Evolutionary conservation across 2,329 filamentous ascomycete species (phyloP).

Genomic region (Paraphaeosphaeria minitans): DNA sequence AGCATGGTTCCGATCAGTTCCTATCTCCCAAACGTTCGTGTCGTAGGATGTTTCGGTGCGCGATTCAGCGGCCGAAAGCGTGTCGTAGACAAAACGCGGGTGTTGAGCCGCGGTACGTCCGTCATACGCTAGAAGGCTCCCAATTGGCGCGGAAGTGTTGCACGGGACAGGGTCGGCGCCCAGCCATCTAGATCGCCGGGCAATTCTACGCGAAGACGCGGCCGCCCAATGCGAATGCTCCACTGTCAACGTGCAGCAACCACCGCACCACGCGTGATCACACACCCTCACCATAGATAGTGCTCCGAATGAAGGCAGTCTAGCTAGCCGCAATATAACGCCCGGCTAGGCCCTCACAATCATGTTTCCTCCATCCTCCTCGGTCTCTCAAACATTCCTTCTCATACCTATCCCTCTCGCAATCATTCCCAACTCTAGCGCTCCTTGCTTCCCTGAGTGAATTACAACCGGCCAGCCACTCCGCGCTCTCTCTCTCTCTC

Average conservation of each 20-base stretch:
- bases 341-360: background rate
- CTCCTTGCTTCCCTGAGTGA: background rate
- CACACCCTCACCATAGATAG: slow-evolving; percentile 2
- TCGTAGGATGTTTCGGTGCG: background rate
- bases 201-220: slow-evolving; percentile 1
- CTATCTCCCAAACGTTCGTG: background rate
- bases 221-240: background rate
- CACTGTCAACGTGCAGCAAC: slow-evolving; percentile 5
- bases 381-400: no score
- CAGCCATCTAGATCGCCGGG: background rate
- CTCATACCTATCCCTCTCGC: background rate
- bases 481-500: no score
- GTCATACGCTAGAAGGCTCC: no score
- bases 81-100: background rate
- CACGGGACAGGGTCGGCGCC: background rate
- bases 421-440: background rate
- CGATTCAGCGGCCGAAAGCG: background rate
- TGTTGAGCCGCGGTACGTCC: background rate
- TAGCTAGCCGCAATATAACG: slow-evolving; percentile 5
- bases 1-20: background rate
- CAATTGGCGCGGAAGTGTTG: no score
- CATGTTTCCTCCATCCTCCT: background rate
- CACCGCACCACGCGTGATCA: slow-evolving; percentile 4
- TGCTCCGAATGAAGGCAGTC: background rate
- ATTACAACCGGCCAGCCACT: no score